Percentiles rank a stretch among this genome's conserved stretches.
These are phyloP conservation scores for Malassezia yamatoensis DNA, from an alignment of 1,284 basidiomycete species.

Conservation along the genomic window DNA sequence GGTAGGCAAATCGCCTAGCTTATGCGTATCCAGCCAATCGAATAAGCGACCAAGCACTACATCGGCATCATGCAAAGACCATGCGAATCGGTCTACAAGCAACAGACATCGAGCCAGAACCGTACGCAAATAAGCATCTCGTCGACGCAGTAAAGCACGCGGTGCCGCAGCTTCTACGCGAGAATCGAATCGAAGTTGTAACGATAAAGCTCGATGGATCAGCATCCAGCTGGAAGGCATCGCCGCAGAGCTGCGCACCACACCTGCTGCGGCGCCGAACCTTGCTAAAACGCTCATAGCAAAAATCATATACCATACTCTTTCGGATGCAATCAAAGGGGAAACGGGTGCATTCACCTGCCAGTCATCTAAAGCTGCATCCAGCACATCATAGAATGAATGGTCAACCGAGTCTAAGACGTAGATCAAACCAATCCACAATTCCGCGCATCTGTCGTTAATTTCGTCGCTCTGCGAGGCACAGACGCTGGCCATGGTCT, in stretches of 20 bases:
- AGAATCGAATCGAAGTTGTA: conserved; percentile 56
- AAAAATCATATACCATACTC: conserved; percentile 64
- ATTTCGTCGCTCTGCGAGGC: conserved; percentile 21
- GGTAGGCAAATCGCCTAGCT: conserved; percentile 65
- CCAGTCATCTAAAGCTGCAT: conserved; percentile 26
- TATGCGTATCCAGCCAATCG: conserved; percentile 68
- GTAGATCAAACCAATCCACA: conserved; percentile 70
- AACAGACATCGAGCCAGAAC: conserved; percentile 65
- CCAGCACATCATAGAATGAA: conserved; percentile 27
- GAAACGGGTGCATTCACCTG: conserved; percentile 51
- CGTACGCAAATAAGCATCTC: conserved; percentile 66
- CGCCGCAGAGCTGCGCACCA: conserved; percentile 51
- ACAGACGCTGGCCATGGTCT: conserved; percentile 6
- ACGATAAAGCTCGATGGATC: conserved; percentile 21
- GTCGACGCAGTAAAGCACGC: conserved; percentile 54
- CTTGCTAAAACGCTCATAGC: conserved; percentile 66
- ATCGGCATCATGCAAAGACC: conserved; percentile 56
- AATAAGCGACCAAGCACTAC: conserved; percentile 60
- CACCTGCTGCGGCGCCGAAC: conserved; percentile 59
- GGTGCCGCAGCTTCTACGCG: conserved; percentile 52
- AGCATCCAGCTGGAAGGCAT: conserved; percentile 62
- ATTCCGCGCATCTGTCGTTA: conserved; percentile 55
- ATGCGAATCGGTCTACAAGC: conserved; percentile 63
- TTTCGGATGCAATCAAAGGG: conserved; percentile 49
- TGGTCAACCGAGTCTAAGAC: conserved; percentile 40